A percentile compares a stretch with the other conserved stretches of the same genome.
These are phyloP conservation scores for Ascoidea asiatica DNA, from an alignment of 805 yeast genomes.

Conservation along the genomic window DNA sequence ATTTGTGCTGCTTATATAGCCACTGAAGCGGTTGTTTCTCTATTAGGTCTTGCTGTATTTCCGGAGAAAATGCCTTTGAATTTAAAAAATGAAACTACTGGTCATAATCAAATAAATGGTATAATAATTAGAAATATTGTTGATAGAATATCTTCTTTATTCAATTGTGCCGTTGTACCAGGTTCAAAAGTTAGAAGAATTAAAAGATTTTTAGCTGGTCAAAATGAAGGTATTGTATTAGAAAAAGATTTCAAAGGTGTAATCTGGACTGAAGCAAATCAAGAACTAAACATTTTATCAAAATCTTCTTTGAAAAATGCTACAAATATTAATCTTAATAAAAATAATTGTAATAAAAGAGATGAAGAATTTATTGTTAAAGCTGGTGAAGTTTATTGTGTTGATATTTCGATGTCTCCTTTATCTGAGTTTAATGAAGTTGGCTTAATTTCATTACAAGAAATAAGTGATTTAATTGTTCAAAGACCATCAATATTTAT, in stretches of 20 bases:
- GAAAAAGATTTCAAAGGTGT: conserved; percentile 92
- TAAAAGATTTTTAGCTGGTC: conserved; percentile 91
- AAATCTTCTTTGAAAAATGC: conserved; percentile 21
- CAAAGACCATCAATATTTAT: conserved; percentile 58
- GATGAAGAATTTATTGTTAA: conserved; percentile 52
- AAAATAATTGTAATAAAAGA: background rate
- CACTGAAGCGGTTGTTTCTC: conserved; percentile 66
- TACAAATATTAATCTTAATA: background rate
- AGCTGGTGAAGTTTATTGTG: conserved; percentile 76
- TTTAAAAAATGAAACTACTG: conserved; percentile 21
- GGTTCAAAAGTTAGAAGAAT: conserved; percentile 87
- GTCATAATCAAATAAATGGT: conserved; percentile 44
- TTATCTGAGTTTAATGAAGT: conserved; percentile 35
- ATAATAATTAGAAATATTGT: conserved; percentile 57
- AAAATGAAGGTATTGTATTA: conserved; percentile 81
- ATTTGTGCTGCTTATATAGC: conserved; percentile 83
- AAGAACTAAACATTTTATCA: conserved; percentile 44
- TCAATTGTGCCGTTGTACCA: conserved; percentile 78
- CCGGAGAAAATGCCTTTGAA: conserved; percentile 65
- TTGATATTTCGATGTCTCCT: conserved; percentile 77
- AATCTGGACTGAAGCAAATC: conserved; percentile 73
- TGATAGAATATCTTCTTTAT: conserved; percentile 75
- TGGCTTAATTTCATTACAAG: conserved; percentile 59
- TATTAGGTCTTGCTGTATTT: conserved; percentile 57
- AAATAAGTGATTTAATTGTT: conserved; percentile 43